phyloP scores from a whole-genome alignment of 2,329 filamentous ascomycete species.

The Colletotrichum shisoi region DNA sequence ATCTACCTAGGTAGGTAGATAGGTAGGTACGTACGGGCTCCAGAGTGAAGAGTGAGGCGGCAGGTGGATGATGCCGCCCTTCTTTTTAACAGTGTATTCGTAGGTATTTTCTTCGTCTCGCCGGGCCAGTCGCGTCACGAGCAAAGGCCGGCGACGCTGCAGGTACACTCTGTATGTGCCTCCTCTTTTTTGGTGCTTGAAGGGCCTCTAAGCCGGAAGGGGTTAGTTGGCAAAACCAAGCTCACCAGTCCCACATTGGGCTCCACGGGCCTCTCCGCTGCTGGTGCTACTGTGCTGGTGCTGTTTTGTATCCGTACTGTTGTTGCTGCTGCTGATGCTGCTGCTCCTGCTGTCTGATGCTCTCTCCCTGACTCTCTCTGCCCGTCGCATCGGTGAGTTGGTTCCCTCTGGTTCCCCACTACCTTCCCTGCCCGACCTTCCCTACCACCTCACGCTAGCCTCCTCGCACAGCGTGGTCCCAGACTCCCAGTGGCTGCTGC shows the following conservation, averaged over 20 bases:
- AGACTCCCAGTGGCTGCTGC: constrained; percentile 21
- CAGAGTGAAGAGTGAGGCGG: constrained; percentile 33
- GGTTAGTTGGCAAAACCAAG: constrained; percentile 23
- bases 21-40: neutral
- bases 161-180: constrained; percentile 34
- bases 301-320: constrained; percentile 4
- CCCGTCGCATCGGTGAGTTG: constrained; percentile 33
- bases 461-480: constrained; percentile 27
- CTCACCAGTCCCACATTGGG: constrained; percentile 20
- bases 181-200: neutral
- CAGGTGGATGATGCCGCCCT: constrained; percentile 12
- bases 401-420: constrained; percentile 10
- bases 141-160: constrained; percentile 34
- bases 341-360: constrained; percentile 17
- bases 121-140: constrained; percentile 27
- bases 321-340: neutral
- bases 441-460: constrained; percentile 14
- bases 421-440: constrained; percentile 19
- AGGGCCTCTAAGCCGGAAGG: constrained; percentile 15
- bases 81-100: neutral
- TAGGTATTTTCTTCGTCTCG: constrained; percentile 15
- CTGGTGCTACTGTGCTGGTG: constrained; percentile 9
- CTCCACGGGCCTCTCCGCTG: constrained; percentile 23
- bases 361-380: constrained; percentile 9
- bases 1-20: no score